These are phyloP conservation scores for Uronychia binucleata DNA, from an alignment of 73 alveolate genomes.

Conservation along the genomic window DNA sequence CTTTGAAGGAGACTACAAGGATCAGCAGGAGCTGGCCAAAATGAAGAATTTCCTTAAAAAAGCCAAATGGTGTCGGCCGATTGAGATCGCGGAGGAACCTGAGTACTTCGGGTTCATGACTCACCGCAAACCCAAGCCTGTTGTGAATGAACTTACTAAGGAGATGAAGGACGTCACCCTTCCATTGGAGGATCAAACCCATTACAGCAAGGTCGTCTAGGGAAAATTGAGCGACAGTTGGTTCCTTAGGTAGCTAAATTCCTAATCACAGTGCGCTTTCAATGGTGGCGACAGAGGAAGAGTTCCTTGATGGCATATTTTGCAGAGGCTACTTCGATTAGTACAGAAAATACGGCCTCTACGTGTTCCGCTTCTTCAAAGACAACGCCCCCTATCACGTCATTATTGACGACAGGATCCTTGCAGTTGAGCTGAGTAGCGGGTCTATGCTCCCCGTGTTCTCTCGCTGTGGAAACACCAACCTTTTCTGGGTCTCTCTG, in stretches of 20 bases:
- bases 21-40: conserved; percentile 4
- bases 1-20: conserved; percentile 35
- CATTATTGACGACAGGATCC: conserved; percentile 78
- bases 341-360: conserved; percentile 74
- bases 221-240: conserved; percentile 54
- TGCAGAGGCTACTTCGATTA: conserved; percentile 36
- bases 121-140: not conserved
- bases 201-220: conserved; percentile 33
- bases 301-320: conserved; percentile 23
- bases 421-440: conserved; percentile 46
- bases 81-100: conserved; percentile 44
- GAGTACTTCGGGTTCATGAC: conserved; percentile 26
- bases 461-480: conserved; percentile 72
- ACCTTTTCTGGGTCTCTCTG: conserved; percentile 84
- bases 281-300: conserved; percentile 40
- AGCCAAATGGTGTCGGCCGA: conserved; percentile 49
- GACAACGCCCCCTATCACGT: conserved; percentile 67
- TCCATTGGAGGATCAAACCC: conserved; percentile 27
- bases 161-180: not conserved
- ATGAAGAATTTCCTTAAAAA: conserved; percentile 24
- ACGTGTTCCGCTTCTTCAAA: conserved; percentile 76
- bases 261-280: conserved; percentile 40
- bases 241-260: too few species aligned
- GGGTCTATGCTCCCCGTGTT: conserved; percentile 58
- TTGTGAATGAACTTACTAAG: not conserved